Evolutionary conservation across 345 rosid species (phyloP), one percentile per base, ranked within the genome.

Genomic region (Odontarrhena argentea): DNA sequence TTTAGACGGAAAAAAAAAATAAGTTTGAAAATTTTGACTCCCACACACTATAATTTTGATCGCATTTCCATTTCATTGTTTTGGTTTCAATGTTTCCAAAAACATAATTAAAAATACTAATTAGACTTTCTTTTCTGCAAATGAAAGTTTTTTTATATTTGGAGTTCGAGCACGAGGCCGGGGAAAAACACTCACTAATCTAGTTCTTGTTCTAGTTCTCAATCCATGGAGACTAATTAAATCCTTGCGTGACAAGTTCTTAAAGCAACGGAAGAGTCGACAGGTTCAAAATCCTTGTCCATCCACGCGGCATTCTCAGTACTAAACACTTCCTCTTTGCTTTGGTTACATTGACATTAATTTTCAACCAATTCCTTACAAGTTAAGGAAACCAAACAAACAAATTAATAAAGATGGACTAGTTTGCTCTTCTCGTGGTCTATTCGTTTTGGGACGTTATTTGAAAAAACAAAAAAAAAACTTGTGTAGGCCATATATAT

Each of bases 191-290:
- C 22, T 18, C 22, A 18, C 22, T 18, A 18, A 18, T 18, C 22
- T 18, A 18, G 22, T 18, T 18, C 22, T 18, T 18, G 22, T 18
- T 18, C 22, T 18, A 18, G 22, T 18, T 18, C 22, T 18, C 22
- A 18, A 18, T 18, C 22, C 22, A 18, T 18, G 22, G 22, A 18
- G 22, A 18, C 22, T 18, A 18, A 18, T 18, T 18, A 18, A 18
- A 18, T 18, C 22, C 57, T 70, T 60, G 74, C 45, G 11, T 62
- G 56, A 44, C 7, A 70, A 70, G 56, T 62, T 63, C 63, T 43
- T 22, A 43, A 25, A 18, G 30, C 44, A 51, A 55, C 36, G n/a
- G 2, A 44, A 61, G 6, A 37, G 47, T 71, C 63, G 55, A 46
- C 2, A 18, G 46, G 9, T 41, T 53, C 56, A 54, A 62, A 11